phyloP scores from a whole-genome alignment of 1,139 yeast species.

The Debaryomyces fabryi region DNA sequence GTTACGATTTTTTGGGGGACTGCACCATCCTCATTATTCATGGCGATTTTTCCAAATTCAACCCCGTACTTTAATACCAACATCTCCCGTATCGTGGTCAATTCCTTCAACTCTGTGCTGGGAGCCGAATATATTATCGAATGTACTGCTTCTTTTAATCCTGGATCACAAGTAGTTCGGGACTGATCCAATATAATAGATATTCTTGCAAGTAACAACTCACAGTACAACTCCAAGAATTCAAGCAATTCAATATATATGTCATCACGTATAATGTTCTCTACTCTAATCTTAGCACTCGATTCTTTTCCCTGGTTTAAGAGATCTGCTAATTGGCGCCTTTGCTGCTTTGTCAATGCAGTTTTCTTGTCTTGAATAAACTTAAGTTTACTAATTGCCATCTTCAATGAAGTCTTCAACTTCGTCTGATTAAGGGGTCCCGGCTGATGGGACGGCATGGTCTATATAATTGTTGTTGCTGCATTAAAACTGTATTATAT shows the following conservation, averaged over 20 bases:
- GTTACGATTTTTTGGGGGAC: conserved; percentile 69
- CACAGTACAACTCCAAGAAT: conserved; percentile 80
- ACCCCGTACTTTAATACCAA: conserved; percentile 64
- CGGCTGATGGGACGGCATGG: conserved; percentile 22
- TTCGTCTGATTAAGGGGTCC: conserved; percentile 43
- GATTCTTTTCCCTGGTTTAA: conserved; percentile 73
- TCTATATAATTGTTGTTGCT: background rate
- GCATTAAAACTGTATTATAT: background rate
- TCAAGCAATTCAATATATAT: conserved; percentile 81
- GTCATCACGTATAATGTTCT: conserved; percentile 84
- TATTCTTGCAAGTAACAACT: conserved; percentile 75
- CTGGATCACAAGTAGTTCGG: conserved; percentile 55
- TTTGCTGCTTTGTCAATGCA: conserved; percentile 79
- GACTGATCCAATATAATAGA: conserved; percentile 51
- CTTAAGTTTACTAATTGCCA: conserved; percentile 79
- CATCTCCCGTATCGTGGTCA: conserved; percentile 61
- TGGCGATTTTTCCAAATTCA: conserved; percentile 61
- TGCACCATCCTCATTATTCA: conserved; percentile 54
- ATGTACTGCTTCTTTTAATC: conserved; percentile 73
- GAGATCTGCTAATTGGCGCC: conserved; percentile 76
- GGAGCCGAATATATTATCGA: conserved; percentile 72
- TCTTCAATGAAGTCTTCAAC: conserved; percentile 71
- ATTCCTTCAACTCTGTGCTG: conserved; percentile 76
- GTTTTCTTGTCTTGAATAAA: conserved; percentile 81
- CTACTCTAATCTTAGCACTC: conserved; percentile 84